Conservation (phyloP, 768 basidiomycete genomes). For the Boletus tomentosulus region DNA sequence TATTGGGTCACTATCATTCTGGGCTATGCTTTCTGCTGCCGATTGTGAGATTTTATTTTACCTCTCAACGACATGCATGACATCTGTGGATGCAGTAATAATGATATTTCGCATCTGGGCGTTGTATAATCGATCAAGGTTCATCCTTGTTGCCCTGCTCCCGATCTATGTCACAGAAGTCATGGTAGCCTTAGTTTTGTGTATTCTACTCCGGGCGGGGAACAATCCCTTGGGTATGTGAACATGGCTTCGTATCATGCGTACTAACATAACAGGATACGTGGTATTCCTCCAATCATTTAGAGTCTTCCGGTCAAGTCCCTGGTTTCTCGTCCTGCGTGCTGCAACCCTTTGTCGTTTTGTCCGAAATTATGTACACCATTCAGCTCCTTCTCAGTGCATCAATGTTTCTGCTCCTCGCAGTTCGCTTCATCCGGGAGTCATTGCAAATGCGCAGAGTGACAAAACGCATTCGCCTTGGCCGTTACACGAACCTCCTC, state of each 20-base stretch:
- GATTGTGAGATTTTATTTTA: conserved; percentile 1
- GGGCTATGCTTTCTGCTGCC: background rate
- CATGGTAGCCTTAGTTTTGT: background rate
- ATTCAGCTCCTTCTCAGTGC: background rate
- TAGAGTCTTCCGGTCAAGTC: too few relatives aligned
- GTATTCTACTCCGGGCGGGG: background rate
- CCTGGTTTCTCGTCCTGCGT: too few relatives aligned
- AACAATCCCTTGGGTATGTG: background rate
- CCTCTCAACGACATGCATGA: background rate
- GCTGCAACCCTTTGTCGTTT: background rate
- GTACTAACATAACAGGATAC: background rate
- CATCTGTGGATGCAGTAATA: background rate
- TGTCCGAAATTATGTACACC: background rate
- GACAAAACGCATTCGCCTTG: background rate
- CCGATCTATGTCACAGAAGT: background rate
- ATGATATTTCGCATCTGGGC: conserved; percentile 2
- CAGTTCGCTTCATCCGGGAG: background rate
- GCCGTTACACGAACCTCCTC: background rate
- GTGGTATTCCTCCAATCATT: too few relatives aligned
- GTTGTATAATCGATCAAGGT: background rate
- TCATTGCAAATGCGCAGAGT: background rate
- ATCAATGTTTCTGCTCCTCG: background rate
- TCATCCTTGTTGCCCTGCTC: background rate
- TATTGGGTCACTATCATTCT: background rate
- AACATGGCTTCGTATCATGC: too few relatives aligned